A percentile compares a stretch with the other conserved stretches of the same genome.
Conservation (phyloP, 177 flowering plant species). For the Vitis hybrid region DNA sequence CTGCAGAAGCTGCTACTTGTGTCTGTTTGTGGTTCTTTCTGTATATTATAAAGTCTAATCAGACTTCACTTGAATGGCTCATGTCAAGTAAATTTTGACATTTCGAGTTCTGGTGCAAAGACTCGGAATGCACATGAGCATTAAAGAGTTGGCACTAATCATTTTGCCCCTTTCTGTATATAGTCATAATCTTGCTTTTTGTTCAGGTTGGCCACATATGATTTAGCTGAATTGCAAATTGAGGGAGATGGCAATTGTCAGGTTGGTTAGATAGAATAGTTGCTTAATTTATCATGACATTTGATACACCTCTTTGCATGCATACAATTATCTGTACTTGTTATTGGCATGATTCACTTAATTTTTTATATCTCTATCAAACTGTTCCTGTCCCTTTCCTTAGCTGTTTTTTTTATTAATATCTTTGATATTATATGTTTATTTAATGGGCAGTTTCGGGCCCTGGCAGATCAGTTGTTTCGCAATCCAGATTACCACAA, state of each 20-base stretch:
- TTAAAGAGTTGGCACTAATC: not conserved
- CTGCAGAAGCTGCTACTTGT: no score
- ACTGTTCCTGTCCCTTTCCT: not conserved
- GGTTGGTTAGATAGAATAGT: slow-evolving; percentile 34
- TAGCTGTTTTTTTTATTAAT: slow-evolving; percentile 1
- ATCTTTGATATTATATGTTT: slow-evolving; percentile 2
- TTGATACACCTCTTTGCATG: not conserved
- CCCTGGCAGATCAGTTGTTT: slow-evolving; percentile 77
- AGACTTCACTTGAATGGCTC: not conserved
- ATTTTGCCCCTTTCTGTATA: not conserved
- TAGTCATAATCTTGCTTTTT: slow-evolving; percentile 15
- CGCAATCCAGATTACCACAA: slow-evolving; percentile 73
- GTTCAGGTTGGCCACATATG: slow-evolving; percentile 79
- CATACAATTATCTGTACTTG: not conserved
- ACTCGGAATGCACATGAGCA: not conserved
- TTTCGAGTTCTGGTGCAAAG: not conserved
- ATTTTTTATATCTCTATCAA: not conserved
- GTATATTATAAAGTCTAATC: not conserved
- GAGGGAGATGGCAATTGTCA: slow-evolving; percentile 99
- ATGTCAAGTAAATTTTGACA: not conserved
- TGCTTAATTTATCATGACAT: not conserved
- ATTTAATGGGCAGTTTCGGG: slow-evolving; percentile 58
- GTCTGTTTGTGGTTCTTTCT: no score
- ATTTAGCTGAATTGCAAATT: slow-evolving; percentile 77
- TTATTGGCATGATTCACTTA: not conserved